Conservation (phyloP, 495 filamentous ascomycete genomes). For the Astrothelium macrocarpum region DNA sequence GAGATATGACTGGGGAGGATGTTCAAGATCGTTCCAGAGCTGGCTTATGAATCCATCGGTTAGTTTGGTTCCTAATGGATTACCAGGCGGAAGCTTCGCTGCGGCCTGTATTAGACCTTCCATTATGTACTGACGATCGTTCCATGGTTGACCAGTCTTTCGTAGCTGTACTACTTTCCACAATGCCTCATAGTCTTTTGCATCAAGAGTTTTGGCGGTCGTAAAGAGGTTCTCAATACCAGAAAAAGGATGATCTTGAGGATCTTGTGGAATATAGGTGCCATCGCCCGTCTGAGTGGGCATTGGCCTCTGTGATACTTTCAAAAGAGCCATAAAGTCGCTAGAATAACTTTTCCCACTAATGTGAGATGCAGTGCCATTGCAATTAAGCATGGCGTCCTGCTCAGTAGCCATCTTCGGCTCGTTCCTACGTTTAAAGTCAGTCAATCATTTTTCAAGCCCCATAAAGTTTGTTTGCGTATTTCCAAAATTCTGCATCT, state of each 20-base stretch:
- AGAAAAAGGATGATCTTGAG: constrained; percentile 10
- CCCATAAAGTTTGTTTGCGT: background rate
- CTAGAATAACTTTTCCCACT: background rate
- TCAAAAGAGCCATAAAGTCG: constrained; percentile 16
- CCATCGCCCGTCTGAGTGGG: constrained; percentile 33
- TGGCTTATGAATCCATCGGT: constrained; percentile 52
- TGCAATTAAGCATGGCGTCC: background rate
- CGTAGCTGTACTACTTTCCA: background rate
- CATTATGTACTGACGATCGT: constrained; percentile 48
- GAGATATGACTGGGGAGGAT: constrained; percentile 55
- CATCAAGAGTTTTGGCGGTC: background rate
- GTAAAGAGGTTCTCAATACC: constrained; percentile 6
- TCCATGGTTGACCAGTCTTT: constrained; percentile 9
- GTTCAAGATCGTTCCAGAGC: constrained; percentile 60
- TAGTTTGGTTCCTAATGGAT: constrained; percentile 42
- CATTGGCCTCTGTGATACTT: constrained; percentile 19
- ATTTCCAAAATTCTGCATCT: background rate
- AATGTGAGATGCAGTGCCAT: background rate
- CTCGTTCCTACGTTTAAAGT: background rate
- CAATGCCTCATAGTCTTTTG: constrained; percentile 3
- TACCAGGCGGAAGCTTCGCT: constrained; percentile 32
- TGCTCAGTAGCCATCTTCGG: background rate
- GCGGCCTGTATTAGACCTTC: constrained; percentile 39
- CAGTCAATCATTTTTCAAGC: background rate
- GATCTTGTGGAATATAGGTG: constrained; percentile 30